Evolutionary conservation across 768 basidiomycete species (phyloP).

Genomic region (Mycena latifolia): DNA sequence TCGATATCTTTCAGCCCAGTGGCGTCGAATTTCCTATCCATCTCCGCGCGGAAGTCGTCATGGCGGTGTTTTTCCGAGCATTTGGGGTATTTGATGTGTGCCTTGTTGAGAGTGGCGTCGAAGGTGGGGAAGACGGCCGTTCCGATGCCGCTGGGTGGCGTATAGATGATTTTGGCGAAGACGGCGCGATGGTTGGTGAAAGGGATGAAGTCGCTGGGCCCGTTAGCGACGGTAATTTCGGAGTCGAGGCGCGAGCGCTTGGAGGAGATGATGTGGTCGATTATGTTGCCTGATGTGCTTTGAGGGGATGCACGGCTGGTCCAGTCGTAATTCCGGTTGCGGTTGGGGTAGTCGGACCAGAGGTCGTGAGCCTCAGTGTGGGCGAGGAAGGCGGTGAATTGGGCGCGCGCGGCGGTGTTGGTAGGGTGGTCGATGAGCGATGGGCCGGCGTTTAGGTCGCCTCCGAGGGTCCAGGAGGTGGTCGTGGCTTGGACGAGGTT

Average conservation of each 20-base stretch:
- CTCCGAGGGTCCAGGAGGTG: conserved; percentile 13
- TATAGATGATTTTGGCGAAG: background rate
- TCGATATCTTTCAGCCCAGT: background rate
- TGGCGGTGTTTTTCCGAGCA: conserved; percentile 6
- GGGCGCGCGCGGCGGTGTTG: background rate
- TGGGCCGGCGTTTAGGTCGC: conserved; percentile 35
- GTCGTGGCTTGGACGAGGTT: conserved; percentile 5
- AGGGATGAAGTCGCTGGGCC: background rate
- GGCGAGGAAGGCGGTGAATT: background rate
- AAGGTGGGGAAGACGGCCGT: conserved; percentile 8
- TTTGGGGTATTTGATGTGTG: conserved; percentile 9
- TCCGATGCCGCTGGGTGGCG: background rate
- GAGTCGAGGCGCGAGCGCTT: background rate
- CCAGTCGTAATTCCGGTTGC: conserved; percentile 7
- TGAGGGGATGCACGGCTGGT: background rate
- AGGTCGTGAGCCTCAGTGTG: background rate
- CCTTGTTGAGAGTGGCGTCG: conserved; percentile 24
- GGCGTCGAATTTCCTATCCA: background rate
- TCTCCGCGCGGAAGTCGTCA: conserved; percentile 1
- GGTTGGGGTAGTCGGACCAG: background rate
- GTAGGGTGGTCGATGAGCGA: background rate
- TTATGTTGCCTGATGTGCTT: conserved; percentile 36
- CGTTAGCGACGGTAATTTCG: background rate
- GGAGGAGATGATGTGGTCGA: conserved; percentile 27
- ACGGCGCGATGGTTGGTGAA: conserved; percentile 9